Evolutionary conservation across 495 filamentous ascomycete genomes (phyloP), one percentile per base, ranked within the genome.

Genomic region (Terfezia claveryi): DNA sequence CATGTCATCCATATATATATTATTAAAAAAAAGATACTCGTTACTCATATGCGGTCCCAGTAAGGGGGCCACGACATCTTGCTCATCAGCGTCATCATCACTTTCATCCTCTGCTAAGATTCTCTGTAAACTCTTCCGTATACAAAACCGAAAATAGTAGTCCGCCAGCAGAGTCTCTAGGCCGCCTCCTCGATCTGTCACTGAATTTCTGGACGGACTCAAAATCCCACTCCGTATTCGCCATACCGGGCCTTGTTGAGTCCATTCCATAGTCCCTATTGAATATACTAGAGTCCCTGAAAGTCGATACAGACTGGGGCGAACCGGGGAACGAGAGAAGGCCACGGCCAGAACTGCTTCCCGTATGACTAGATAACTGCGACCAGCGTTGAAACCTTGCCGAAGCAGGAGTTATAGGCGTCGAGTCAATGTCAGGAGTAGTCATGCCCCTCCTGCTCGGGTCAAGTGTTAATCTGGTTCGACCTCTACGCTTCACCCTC

Each of bases 391-490:
- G 41, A 6, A 14, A 8, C 41, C 14, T 14, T 20, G 41, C 14
- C 17, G 41, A 14, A 14, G 4, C 17, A 20, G 41, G 41, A 14
- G 56, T 23, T 12, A 27, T 51, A 23, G 46, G 23, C 11, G 50
- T 57, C 62, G 23, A 74, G 73, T 51, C 74, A 75, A 2, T 86
- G 78, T 66, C 79, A 32, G 27, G 27, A 7, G 27, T 32, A 32
- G 27, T 32, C 80, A 69, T 85, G 92, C 67, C 78, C 83, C 17
- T 76, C 68, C 49, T 79, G 80, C 58, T 77, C 79, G 38, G 71
- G 61, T 23, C 66, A 60, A 11, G 69, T 55, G 37, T 57, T 14
- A 5, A 9, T 14, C 1, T 0, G 4, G 41, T 3, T 4, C 41
- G 41, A 5, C 41, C 41, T 20, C 41, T 46, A 14, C 41, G 12